A percentile compares a stretch with the other conserved stretches of the same genome.
Conservation (phyloP, 2,329 filamentous ascomycete species). For the Leptodontidium sp. region DNA sequence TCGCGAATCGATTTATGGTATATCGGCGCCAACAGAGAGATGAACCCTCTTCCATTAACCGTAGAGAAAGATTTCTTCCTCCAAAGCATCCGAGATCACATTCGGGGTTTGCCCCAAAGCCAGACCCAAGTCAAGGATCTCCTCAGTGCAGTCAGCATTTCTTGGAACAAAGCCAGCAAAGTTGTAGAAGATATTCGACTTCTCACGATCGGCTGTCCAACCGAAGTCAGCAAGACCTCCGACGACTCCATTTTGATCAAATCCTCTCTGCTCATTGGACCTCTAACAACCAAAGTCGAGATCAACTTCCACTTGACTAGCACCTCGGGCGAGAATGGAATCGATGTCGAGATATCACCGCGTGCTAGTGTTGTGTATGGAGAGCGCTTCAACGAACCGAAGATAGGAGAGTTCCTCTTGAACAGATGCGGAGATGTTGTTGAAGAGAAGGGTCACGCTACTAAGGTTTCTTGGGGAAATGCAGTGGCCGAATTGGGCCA, state of each 20-base stretch:
- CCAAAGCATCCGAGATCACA: slow-evolving; percentile 72
- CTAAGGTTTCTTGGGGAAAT: slow-evolving; percentile 59
- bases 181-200: slow-evolving; percentile 68
- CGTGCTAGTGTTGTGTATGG: slow-evolving; percentile 76
- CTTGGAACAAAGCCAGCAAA: slow-evolving; percentile 71
- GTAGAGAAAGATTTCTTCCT: slow-evolving; percentile 79
- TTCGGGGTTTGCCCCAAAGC: slow-evolving; percentile 67
- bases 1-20: slow-evolving; percentile 74
- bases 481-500: slow-evolving; percentile 63
- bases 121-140: slow-evolving; percentile 64
- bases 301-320: slow-evolving; percentile 64
- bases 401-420: slow-evolving; percentile 76
- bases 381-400: slow-evolving; percentile 77
- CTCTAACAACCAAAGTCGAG: slow-evolving; percentile 74
- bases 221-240: slow-evolving; percentile 66
- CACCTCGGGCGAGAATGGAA: slow-evolving; percentile 54
- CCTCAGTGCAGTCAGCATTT: slow-evolving; percentile 64
- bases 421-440: slow-evolving; percentile 56
- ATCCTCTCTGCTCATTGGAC: slow-evolving; percentile 67
- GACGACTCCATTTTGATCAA: slow-evolving; percentile 72
- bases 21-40: slow-evolving; percentile 65
- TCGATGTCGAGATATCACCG: slow-evolving; percentile 62
- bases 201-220: slow-evolving; percentile 71
- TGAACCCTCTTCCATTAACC: slow-evolving; percentile 63
- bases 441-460: slow-evolving; percentile 47